Base-by-base conservation (phyloP, 2,329 filamentous ascomycete genomes). In the Aurifilum marmelostoma region DNA sequence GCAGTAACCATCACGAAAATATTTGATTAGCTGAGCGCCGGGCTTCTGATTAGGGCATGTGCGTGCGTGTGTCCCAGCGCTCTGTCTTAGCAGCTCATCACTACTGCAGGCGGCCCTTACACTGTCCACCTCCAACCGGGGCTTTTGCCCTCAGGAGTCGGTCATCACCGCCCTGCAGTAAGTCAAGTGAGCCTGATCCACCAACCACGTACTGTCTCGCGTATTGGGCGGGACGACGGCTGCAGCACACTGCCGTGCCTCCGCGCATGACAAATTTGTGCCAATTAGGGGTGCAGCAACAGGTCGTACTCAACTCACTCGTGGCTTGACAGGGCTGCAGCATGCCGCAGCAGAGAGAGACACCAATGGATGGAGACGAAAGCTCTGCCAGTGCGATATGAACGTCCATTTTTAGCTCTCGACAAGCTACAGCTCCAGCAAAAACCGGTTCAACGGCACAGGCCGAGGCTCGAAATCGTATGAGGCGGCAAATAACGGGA, bases 141-240 rank as follows among this genome's bases (percentile, higher is more conserved):
- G 18, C 8, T 63, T 52, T 63, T 59, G 18, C 62, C 62, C 21
- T 37, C 62, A 54, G 18, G 43, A 16, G 43, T 52, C 43, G 43
- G 32, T 63, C 43, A 63, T 63, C 62, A 63, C 62, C 62, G 62
- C 62, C 43, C 43, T 63, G 18, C 56, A 59, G 32, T 7, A 32
- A 56, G 52, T 18, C 62, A 41, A 41, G n/a, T 50, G 43, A 21
- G 62, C 16, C 16, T 54, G 62, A 43, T 63, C 62, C 62, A 63
- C 62, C 18, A 27, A 52, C 29, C 50, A 41, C 47, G 63, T 50
- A 34, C 47, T 27, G 29, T 47, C 27, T 50, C 27, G 16, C 37
- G 61, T 32, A 43, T n/a, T 43, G 41, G 43, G 50, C 63, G 34
- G 37, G 37, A 58, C 8, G 27, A n/a, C 16, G 29, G 34, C 50